These are phyloP conservation scores for Senna siamea DNA, from an alignment of 306 rosid species.

Conservation along the genomic window DNA sequence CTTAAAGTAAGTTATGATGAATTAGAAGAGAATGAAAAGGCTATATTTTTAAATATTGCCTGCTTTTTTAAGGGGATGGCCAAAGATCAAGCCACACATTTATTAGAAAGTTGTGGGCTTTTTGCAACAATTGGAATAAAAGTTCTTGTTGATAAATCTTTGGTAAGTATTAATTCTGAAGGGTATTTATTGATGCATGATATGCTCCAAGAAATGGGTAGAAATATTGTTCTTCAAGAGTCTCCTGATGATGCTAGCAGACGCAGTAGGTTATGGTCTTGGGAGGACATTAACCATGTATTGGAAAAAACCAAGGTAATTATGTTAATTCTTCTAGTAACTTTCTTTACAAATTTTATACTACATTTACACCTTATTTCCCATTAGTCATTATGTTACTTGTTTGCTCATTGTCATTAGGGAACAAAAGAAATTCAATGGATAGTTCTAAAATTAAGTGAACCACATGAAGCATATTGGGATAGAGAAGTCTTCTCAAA, in stretches of 20 bases:
- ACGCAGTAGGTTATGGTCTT: background rate
- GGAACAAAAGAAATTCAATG: background rate
- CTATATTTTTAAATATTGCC: conserved; percentile 42
- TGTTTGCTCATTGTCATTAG: background rate
- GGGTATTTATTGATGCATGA: background rate
- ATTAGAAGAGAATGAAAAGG: conserved; percentile 33
- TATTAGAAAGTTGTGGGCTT: conserved; percentile 38
- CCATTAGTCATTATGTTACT: background rate
- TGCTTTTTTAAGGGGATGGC: conserved; percentile 54
- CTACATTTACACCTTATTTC: too few species aligned
- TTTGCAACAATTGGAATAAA: conserved; percentile 38
- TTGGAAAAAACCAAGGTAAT: background rate
- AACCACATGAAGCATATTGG: background rate
- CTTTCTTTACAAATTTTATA: background rate
- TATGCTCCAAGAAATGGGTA: background rate
- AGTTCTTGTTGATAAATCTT: background rate
- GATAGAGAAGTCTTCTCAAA: background rate
- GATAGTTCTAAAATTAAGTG: background rate
- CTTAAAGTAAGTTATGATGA: conserved; percentile 48
- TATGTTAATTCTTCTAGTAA: too few species aligned
- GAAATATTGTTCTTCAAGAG: background rate
- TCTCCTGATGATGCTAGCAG: background rate
- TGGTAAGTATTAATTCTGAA: background rate
- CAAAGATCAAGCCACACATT: conserved; percentile 24
- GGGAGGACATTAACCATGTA: background rate